A percentile compares a stretch with the other conserved stretches of the same genome.
Evolutionary conservation across 1,284 basidiomycete genomes (phyloP).

Genomic region (Fomitiporia mediterranea): DNA sequence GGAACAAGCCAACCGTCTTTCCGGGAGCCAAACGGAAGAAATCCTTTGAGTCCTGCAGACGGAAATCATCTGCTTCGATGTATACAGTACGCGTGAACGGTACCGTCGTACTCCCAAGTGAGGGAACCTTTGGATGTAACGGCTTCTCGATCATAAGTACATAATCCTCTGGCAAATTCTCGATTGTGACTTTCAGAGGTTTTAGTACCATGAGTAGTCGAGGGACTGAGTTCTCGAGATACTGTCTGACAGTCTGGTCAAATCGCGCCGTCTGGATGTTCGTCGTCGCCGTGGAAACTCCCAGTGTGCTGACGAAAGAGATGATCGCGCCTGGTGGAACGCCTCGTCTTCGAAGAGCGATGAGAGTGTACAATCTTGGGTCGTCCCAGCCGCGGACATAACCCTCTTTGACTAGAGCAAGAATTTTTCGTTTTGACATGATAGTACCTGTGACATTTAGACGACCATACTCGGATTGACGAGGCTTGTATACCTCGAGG

Average conservation of each 20-base stretch:
- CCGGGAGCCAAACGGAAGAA: conserved; percentile 98
- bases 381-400: conserved; percentile 96
- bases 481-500: conserved; percentile 95
- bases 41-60: conserved; percentile 86
- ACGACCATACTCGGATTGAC: conserved; percentile 96
- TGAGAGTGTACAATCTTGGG: conserved; percentile 96
- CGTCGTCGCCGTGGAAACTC: conserved; percentile 84
- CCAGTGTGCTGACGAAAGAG: conserved; percentile 88
- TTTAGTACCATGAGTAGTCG: conserved; percentile 90
- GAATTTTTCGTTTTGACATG: conserved; percentile 96
- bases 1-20: conserved; percentile 95
- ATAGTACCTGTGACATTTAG: conserved; percentile 93
- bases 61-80: conserved; percentile 95
- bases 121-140: conserved; percentile 91
- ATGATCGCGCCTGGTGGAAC: conserved; percentile 94
- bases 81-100: conserved; percentile 90
- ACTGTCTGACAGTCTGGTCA: conserved; percentile 85
- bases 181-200: conserved; percentile 88
- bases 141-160: conserved; percentile 84
- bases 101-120: conserved; percentile 78
- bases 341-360: conserved; percentile 90
- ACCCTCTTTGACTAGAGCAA: conserved; percentile 80
- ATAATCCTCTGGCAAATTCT: conserved; percentile 89
- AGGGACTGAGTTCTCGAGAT: conserved; percentile 86
- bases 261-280: conserved; percentile 89